Evolutionary conservation across 257 asterid species (phyloP).

Genomic region (Datura wrightii): DNA sequence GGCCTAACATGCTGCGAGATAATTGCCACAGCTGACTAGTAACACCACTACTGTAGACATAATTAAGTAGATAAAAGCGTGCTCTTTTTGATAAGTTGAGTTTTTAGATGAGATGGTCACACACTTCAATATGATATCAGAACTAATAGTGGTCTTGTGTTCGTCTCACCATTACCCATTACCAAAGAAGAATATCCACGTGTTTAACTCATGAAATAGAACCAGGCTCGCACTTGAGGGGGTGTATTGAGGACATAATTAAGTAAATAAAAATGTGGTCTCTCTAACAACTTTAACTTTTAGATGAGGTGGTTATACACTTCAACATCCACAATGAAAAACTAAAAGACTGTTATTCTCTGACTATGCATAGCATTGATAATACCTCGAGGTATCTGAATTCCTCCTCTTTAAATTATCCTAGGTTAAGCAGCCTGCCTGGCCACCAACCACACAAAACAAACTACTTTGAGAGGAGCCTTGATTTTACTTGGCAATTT

Average conservation of each 20-base stretch:
- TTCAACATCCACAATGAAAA: background rate
- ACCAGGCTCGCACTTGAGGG: background rate
- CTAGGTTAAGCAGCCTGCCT: background rate
- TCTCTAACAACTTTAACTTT: background rate
- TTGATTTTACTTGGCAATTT: background rate
- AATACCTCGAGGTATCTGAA: background rate
- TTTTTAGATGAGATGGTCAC: background rate
- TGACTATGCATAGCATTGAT: background rate
- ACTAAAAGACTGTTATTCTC: background rate
- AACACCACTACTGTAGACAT: background rate
- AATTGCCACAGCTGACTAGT: background rate
- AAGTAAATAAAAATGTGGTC: background rate
- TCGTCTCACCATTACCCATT: background rate
- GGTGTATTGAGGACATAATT: background rate
- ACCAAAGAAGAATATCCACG: background rate
- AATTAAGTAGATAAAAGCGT: background rate
- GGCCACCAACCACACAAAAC: background rate
- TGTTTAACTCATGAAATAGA: background rate
- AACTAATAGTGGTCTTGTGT: background rate
- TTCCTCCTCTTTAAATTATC: background rate
- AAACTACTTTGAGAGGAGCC: background rate
- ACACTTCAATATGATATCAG: slow-evolving; percentile 1
- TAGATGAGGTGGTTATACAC: background rate
- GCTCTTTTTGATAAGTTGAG: background rate
- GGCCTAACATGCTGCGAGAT: background rate